phyloP scores from a whole-genome alignment of 106 monocot species.

The Acorus calamus region DNA sequence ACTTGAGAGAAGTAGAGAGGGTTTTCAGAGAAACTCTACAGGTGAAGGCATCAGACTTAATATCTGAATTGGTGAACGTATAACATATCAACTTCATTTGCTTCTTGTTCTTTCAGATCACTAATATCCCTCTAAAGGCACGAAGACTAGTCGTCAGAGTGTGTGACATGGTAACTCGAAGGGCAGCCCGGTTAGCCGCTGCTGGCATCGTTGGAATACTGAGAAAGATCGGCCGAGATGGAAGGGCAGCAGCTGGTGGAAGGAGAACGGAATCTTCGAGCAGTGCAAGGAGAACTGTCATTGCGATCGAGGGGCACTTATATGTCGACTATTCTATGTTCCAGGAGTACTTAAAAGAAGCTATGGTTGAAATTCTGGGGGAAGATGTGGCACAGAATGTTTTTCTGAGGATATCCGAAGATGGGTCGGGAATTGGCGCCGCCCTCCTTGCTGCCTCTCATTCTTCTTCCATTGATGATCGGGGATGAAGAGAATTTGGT shows the following conservation, averaged over 20 bases:
- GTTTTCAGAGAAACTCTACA: slow-evolving; percentile 52
- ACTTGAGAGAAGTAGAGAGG: slow-evolving; percentile 59
- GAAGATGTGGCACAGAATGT: slow-evolving; percentile 65
- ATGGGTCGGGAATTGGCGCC: slow-evolving; percentile 88
- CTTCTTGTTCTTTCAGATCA: slow-evolving; percentile 28
- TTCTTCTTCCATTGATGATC: slow-evolving; percentile 18
- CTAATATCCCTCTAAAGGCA: slow-evolving; percentile 49
- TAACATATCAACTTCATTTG: no score
- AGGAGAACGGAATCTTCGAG: slow-evolving; percentile 23
- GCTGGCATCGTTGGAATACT: slow-evolving; percentile 95
- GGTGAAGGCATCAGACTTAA: slow-evolving; percentile 17
- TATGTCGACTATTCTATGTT: slow-evolving; percentile 56
- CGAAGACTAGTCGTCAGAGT: slow-evolving; percentile 63
- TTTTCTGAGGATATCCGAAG: slow-evolving; percentile 41
- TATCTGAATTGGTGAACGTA: background rate
- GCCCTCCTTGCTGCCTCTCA: slow-evolving; percentile 72
- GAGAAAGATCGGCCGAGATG: slow-evolving; percentile 91
- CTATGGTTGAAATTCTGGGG: slow-evolving; percentile 68
- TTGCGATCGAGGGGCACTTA: slow-evolving; percentile 77
- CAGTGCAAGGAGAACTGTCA: slow-evolving; percentile 46
- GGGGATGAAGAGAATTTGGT: slow-evolving; percentile 3
- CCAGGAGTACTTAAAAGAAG: slow-evolving; percentile 82
- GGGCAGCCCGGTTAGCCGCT: slow-evolving; percentile 78
- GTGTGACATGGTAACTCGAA: slow-evolving; percentile 65
- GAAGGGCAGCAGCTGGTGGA: slow-evolving; percentile 44